Base-by-base conservation (phyloP, 495 filamentous ascomycete genomes). In the Daldinia caldariorum region DNA sequence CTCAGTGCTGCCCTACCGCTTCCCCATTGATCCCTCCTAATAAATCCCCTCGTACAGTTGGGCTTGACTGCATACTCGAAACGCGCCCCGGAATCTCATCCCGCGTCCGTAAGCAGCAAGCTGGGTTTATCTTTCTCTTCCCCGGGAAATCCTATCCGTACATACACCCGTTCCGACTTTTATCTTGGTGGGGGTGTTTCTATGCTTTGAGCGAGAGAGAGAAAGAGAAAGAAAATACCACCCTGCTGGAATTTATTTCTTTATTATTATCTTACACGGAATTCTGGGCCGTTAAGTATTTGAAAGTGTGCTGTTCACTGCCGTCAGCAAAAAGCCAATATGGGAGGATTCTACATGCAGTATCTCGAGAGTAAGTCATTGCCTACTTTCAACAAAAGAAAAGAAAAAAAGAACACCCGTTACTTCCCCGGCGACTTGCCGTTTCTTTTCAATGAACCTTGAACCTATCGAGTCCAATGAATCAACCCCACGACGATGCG, bases 271-370 rank as follows among this genome's bases (percentile, higher is more conserved):
- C 53, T 43, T 63, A 59, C 20, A 34, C 26, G 32, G 59, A 64
- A 61, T 69, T 68, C 63, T 66, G 64, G 63, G 66, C 71, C 57
- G 60, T 73, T 66, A 65, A 66, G 43, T 26, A 49, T 59, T 51
- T n/a, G n/a, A 22, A 41, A 37, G 26, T 9, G 45, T 64, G 34
- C 31, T 56, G 37, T 54, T 26, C 20, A 35, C 35, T 54, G 56
- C 56, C n/a, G 64, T 75, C 72, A 75, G 71, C 77, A 86, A 73
- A 75, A 67, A 26, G 26, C 26, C 77, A 86, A 74, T 76, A 86
- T 87, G 85, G 80, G 79, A 70, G 85, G 85, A 76, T 88, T 86
- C 76, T 88, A 88, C 78, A 88, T 88, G 82, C 84, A 87, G 79
- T 88, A 88, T 79, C 79, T 88, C 63, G 84, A 87, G 78, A 86